Evolutionary conservation across 108 stramenopile species (phyloP), one percentile per base, ranked within the genome.

Genomic region (Craspedostauros australis): DNA sequence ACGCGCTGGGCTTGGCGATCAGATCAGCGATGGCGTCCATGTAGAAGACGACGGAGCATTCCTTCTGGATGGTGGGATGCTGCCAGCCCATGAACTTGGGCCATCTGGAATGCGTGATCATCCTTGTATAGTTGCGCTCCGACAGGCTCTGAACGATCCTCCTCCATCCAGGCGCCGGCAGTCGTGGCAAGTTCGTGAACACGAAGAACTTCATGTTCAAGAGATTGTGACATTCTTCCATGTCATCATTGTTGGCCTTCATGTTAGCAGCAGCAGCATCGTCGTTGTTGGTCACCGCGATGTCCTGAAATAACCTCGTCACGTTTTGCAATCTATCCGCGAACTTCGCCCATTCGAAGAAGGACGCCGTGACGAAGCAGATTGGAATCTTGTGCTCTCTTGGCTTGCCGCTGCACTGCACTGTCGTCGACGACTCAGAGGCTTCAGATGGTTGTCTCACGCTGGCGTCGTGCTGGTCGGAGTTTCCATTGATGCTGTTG

Each of bases 81-180:
- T 62, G 43, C 50, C 49, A 62, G 3, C 34, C 60, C 23, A n/a
- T 21, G 33, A 62, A 62, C 30, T 62, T 62, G 39, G 50, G 36
- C 24, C 31, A 33, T 2, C 60, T 25, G n/a, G 60, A 62, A 51
- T 62, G 49, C 5, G 60, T 62, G 34, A 62, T 51, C 16, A 31
- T 46, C 1, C 60, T 39, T 2, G 19, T 41, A 27, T 51, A 62
- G n/a, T n/a, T n/a, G n/a, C n/a, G n/a, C 31, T 50, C 29, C n/a
- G 60, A 50, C 26, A 24, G 38, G 25, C 18, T 22, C 28, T 23
- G 31, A 26, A 62, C 50, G n/a, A 62, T 22, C 23, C 11, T 15
- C 5, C 22, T 50, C 60, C 60, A 62, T 5, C 60, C 60, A 18
- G 5, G 5, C 1, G 7, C 3, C 19, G 22, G 6, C 14, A 47